Conservation (phyloP, 345 rosid species). For the Mercurialis annua region DNA sequence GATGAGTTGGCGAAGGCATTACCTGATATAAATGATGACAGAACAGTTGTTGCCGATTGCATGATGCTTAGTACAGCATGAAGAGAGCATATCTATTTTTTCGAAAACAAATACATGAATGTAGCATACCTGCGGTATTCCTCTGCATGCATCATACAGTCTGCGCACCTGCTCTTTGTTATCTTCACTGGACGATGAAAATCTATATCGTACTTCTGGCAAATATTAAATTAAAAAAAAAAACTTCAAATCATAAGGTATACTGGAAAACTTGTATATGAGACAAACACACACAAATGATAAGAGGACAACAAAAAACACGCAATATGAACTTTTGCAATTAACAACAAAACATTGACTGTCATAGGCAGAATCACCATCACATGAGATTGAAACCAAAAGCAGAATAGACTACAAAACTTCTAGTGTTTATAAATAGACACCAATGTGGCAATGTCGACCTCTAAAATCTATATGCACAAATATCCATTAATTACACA, state of each 20-base stretch:
- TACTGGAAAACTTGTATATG: neutral
- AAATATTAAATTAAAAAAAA: neutral
- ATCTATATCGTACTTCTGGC: conserved; percentile 37
- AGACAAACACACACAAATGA: neutral
- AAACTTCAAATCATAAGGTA: conserved; percentile 5
- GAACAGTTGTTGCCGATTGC: neutral
- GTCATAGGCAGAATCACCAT: neutral
- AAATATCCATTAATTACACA: too few relatives aligned
- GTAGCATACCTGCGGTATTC: conserved; percentile 34
- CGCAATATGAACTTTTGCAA: neutral
- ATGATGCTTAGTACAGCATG: neutral
- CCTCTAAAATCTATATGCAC: neutral
- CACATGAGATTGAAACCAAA: neutral
- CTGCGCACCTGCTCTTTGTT: conserved; percentile 43
- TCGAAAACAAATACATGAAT: conserved; percentile 4
- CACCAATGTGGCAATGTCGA: neutral
- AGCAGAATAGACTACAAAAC: neutral
- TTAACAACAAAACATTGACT: too few relatives aligned
- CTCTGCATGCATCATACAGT: conserved; percentile 45
- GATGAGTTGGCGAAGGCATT: conserved; percentile 13
- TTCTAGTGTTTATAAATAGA: neutral
- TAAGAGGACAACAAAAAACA: neutral
- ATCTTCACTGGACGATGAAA: conserved; percentile 38
- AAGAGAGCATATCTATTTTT: neutral
- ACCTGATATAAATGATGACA: conserved; percentile 27